Base-by-base conservation (phyloP, 345 rosid genomes). In the Rhizophora mangle region DNA sequence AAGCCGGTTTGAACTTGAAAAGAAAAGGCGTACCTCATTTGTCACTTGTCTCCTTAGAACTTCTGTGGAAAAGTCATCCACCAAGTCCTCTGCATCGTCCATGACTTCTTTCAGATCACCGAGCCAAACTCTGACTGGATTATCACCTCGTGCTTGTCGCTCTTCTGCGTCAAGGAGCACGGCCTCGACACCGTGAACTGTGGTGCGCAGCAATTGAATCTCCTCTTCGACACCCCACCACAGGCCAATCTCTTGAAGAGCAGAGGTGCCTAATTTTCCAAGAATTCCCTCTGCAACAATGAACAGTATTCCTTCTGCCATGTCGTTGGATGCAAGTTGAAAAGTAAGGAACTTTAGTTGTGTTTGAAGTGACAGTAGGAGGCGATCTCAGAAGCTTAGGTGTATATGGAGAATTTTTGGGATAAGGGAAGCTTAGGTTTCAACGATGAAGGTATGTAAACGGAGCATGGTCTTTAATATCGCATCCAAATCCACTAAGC, bases 51-150 rank as follows among this genome's bases (percentile, higher is more conserved):
- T 68, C 29, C 37, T 55, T 24, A 32, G 6, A 21, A 46, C 63
- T 62, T 71, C 74, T 0, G 81, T 71, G 1, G 68, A 64, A 49
- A 81, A 60, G 26, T 81, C 82, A 53, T 76, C 81, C 1, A 76
- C 67, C 76, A 80, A 26, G 61, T 80, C 84, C 10, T 83, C 79
- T 3, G 78, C 79, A 43, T 81, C 79, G 27, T 68, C 74, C 10
- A 76, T 20, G 0, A 63, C 81, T 6, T 68, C 81, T 49, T 62
- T 68, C 16, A 81, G 70, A 56, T 60, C 7, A 11, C 31, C 63
- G 9, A 83, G 46, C 84, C 84, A 81, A n/a, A 0, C 60, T 64
- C 13, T 18, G n/a, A 71, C 62, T 10, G 32, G 54, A 8, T 0
- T 21, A 49, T 54, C 65, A 43, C 47, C 18, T n/a, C 29, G 26